Conservation (phyloP, 176 grass and related monocot species). For the Eragrostis curvula region DNA sequence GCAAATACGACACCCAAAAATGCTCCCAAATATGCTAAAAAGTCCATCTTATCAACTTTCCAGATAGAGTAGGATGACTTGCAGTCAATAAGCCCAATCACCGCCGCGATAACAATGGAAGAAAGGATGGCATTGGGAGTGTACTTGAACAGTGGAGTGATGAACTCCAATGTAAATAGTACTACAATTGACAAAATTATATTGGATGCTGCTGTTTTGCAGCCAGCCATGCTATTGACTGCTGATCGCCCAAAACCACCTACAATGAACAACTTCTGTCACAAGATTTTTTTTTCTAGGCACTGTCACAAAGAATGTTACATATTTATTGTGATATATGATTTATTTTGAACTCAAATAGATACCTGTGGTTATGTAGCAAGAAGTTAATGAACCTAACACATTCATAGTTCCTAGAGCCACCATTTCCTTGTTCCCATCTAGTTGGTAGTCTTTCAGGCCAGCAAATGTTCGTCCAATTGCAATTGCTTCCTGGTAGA, state of each 20-base stretch:
- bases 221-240: constrained; percentile 92
- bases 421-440: constrained; percentile 98
- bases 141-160: constrained; percentile 95
- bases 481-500: constrained; percentile 86
- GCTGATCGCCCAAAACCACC: constrained; percentile 90
- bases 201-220: constrained; percentile 79
- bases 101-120: constrained; percentile 85
- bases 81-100: constrained; percentile 66
- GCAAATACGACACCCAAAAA: constrained; percentile 87
- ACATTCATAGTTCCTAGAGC: constrained; percentile 94
- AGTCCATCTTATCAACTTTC: constrained; percentile 96
- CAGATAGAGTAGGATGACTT: constrained; percentile 73
- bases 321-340: background rate
- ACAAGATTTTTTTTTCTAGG: too few relatives aligned
- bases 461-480: constrained; percentile 94
- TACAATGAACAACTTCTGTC: constrained; percentile 36
- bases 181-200: constrained; percentile 80
- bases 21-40: constrained; percentile 72
- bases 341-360: constrained; percentile 18
- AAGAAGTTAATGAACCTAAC: constrained; percentile 87
- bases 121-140: constrained; percentile 90
- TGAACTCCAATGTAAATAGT: constrained; percentile 68
- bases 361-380: constrained; percentile 85
- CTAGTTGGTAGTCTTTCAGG: constrained; percentile 83
- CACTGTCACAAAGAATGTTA: constrained; percentile 34